Evolutionary conservation across 768 basidiomycete genomes (phyloP).

Genomic region (Russula compacta): DNA sequence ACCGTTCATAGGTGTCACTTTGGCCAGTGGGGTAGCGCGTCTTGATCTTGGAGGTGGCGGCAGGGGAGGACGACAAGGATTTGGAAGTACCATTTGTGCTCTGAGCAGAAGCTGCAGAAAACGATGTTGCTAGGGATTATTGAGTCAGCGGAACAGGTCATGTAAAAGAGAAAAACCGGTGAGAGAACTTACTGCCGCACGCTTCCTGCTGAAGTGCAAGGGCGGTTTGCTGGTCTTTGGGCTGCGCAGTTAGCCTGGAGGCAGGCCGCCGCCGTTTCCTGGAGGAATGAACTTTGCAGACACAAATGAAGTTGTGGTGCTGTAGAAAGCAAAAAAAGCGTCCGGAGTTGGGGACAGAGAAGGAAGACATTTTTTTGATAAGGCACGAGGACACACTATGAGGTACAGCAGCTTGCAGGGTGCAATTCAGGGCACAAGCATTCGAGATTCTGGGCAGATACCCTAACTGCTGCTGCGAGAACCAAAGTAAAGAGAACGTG

Average conservation of each 20-base stretch:
- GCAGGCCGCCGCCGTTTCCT: constrained; percentile 27
- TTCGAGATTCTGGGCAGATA: constrained; percentile 1
- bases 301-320: constrained; percentile 32
- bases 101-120: too few species aligned
- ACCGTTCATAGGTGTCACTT: too few species aligned
- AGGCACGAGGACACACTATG: not conserved
- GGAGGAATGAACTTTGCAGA: constrained; percentile 34
- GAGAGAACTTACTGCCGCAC: too few species aligned
- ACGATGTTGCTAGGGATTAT: too few species aligned
- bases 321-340: too few species aligned
- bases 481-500: constrained; percentile 1
- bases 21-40: too few species aligned
- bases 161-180: too few species aligned
- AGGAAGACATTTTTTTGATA: too few species aligned
- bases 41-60: not conserved
- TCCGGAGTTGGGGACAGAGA: not conserved
- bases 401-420: not conserved
- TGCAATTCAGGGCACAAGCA: not conserved
- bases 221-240: constrained; percentile 28
- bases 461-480: not conserved
- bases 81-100: not conserved
- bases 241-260: constrained; percentile 29
- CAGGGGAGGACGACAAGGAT: not conserved
- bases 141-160: not conserved
- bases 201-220: constrained; percentile 24